Evolutionary conservation across 441 rosid genomes (phyloP), one percentile per base, ranked within the genome.

Genomic region (Sinapis alba): DNA sequence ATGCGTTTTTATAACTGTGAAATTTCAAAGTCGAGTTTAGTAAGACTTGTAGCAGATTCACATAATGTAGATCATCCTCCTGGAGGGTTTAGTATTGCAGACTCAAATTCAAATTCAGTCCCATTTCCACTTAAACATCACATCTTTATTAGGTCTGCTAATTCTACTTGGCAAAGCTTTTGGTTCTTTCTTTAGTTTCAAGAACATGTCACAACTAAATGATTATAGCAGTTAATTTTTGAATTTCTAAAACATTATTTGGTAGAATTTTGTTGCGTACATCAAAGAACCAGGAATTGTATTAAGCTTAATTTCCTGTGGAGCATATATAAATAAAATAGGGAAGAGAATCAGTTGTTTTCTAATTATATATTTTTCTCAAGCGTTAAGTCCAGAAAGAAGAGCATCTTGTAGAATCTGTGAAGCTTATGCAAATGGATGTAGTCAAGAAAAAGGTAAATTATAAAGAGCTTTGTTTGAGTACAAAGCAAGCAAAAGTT

Each of bases 401-500:
- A 41, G 66, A 68, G 75, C 38, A 78, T 78, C 67, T 57, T 5
- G 64, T 34, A 53, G 63, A 65, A 75, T 71, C 38, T 58, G 75
- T 64, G 62, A 66, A 69, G 72, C 54, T 80, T 66, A 78, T 81
- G 77, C 77, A 81, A 71, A 74, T 69, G 19, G 63, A 27, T 54
- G 69, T 67, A 66, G 65, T 67, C 70, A 66, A 54, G 54, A 20
- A 72, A 72, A 67, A 72, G 71, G 68, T 41, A 73, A 61, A 68
- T 21, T 50, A n/a, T 36, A 62, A 72, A 78, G 78, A 73, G 71
- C 81, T 78, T 68, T 88, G 98, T 78, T 78, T 91, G 98, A 93
- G 98, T 91, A 76, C 88, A 90, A 88, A 93, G 90, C 89, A 93
- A 93, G 97, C 92, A 88, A 93, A 80, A 84, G 83, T 77, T 83